Percentiles rank a stretch among this genome's conserved stretches.
phyloP scores from a whole-genome alignment of 805 yeast species.

The Candida coleopterorum region DNA sequence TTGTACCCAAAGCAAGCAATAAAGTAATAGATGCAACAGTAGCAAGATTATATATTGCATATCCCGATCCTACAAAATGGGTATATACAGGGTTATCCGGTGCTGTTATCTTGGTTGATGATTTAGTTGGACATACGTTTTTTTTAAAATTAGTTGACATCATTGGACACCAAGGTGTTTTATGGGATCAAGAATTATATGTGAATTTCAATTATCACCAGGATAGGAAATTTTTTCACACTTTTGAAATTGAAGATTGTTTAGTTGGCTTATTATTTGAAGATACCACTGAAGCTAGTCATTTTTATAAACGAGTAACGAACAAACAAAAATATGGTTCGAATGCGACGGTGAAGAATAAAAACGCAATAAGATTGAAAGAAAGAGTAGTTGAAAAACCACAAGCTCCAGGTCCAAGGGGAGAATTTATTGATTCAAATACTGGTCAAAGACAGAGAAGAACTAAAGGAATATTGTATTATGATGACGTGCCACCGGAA shows the following conservation, averaged over 20 bases:
- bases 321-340: slow-evolving; percentile 79
- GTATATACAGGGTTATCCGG: slow-evolving; percentile 84
- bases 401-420: slow-evolving; percentile 57
- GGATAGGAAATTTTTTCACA: slow-evolving; percentile 91
- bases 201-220: slow-evolving; percentile 86
- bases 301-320: slow-evolving; percentile 73
- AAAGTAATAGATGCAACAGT: slow-evolving; percentile 87
- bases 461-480: slow-evolving; percentile 58
- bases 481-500: slow-evolving; percentile 75
- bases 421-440: slow-evolving; percentile 46
- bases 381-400: slow-evolving; percentile 29
- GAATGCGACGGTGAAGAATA: slow-evolving; percentile 79
- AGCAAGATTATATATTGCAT: slow-evolving; percentile 84
- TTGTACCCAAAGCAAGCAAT: slow-evolving; percentile 81
- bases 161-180: slow-evolving; percentile 72
- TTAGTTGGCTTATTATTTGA: slow-evolving; percentile 83
- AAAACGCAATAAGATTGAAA: slow-evolving; percentile 80
- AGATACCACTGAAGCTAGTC: slow-evolving; percentile 82
- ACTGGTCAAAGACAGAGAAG: slow-evolving; percentile 54
- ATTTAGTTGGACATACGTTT: slow-evolving; percentile 89
- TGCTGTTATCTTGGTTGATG: slow-evolving; percentile 84
- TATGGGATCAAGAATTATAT: slow-evolving; percentile 97
- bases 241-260: slow-evolving; percentile 91
- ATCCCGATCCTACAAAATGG: slow-evolving; percentile 82
- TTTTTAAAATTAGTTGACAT: slow-evolving; percentile 88